Conservation (phyloP, 495 filamentous ascomycete genomes). For the Aspergillus asperescens region DNA sequence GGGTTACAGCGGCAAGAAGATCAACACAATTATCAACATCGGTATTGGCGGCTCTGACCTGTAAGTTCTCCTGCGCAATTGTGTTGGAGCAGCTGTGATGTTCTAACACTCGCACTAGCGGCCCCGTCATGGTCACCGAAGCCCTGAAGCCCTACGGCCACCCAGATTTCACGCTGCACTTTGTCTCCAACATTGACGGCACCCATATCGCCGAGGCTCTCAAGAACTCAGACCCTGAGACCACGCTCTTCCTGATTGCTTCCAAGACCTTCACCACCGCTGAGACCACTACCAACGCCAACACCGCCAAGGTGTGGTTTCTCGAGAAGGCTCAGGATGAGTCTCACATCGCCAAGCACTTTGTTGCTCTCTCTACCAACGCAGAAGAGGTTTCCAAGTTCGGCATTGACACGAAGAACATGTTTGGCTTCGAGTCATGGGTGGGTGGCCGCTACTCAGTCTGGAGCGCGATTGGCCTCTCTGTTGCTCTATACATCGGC, state of each 20-base stretch:
- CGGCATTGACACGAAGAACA: conserved; percentile 95
- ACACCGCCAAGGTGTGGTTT: conserved; percentile 96
- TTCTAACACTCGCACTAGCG: conserved; percentile 51
- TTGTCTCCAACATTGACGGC: conserved; percentile 98
- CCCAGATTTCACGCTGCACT: conserved; percentile 81
- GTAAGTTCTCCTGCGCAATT: conserved; percentile 45
- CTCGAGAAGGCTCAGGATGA: conserved; percentile 75
- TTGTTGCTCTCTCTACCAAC: conserved; percentile 97
- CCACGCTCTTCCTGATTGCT: conserved; percentile 93
- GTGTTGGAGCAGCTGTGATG: neutral
- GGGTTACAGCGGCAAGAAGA: conserved; percentile 96
- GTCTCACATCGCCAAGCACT: conserved; percentile 86
- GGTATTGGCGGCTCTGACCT: conserved; percentile 98
- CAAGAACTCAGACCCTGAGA: conserved; percentile 83
- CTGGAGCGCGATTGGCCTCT: conserved; percentile 96
- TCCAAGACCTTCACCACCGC: conserved; percentile 99
- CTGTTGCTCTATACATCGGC: conserved; percentile 88
- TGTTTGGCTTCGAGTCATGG: conserved; percentile 99
- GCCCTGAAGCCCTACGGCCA: conserved; percentile 90
- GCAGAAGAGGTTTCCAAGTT: conserved; percentile 93
- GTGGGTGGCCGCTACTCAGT: conserved; percentile 97
- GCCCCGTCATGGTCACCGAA: conserved; percentile 97
- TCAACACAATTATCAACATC: conserved; percentile 93
- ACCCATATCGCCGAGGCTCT: conserved; percentile 96
- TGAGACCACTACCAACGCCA: conserved; percentile 94